Evolutionary conservation across 169 alveolate species (phyloP).

Genomic region (Perkinsus chesapeaki): DNA sequence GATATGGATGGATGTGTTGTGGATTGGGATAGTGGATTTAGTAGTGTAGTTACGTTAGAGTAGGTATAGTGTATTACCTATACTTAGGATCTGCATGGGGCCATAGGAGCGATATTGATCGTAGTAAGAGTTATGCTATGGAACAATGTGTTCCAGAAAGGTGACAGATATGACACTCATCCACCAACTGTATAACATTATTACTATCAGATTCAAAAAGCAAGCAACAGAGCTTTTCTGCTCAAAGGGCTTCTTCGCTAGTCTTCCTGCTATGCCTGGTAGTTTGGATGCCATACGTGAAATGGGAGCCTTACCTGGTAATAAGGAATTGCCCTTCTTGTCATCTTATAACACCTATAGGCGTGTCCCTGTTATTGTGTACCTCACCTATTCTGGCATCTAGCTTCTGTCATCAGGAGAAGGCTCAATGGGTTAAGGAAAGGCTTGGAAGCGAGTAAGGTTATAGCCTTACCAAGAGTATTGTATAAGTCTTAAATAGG

Average conservation of each 20-base stretch:
- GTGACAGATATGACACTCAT: not conserved
- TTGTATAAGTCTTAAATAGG: not conserved
- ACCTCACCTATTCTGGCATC: not conserved
- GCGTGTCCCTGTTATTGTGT: not conserved
- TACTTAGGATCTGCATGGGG: not conserved
- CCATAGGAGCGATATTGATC: not conserved
- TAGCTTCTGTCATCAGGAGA: slow-evolving; percentile 11
- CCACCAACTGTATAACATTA: not conserved
- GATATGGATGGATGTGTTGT: slow-evolving; percentile 12
- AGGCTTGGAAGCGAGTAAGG: not conserved
- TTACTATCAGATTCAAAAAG: not conserved
- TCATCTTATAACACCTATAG: not conserved
- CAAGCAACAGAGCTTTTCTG: not conserved
- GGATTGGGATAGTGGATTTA: slow-evolving; percentile 11
- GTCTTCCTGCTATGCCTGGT: not conserved
- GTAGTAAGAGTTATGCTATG: not conserved
- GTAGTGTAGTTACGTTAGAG: not conserved
- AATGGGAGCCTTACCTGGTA: not conserved
- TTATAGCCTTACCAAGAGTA: not conserved
- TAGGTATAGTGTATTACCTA: too few relatives aligned
- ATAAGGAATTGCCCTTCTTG: not conserved
- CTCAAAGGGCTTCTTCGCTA: slow-evolving; percentile 1
- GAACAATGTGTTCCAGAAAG: not conserved
- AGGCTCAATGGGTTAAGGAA: slow-evolving; percentile 3
- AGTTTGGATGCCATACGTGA: not conserved